Base-by-base conservation (phyloP, 2,329 filamentous ascomycete genomes). In the Lomentospora prolificans region DNA sequence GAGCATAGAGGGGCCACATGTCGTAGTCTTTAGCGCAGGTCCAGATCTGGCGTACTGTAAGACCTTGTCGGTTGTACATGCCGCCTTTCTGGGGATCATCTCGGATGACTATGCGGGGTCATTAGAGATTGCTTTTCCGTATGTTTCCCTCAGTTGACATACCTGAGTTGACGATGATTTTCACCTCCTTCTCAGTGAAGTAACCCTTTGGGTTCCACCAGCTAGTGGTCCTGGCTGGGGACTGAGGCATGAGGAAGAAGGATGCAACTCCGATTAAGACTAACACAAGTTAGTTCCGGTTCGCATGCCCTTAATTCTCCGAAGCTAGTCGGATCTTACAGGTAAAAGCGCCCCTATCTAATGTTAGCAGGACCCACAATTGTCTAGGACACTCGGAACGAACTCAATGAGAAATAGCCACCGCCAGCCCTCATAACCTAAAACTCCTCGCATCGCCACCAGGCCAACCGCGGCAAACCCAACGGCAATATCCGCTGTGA, bases 121-220 rank as follows among this genome's bases (percentile, higher is more conserved):
- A 22, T 61, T n/a, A 61, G 57, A 12, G 17, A 54, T 25, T 48
- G 19, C 51, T 52, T 51, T 33, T 12, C 30, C 12, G 6, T 48
- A 14, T 4, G 9, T 7, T 4, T 9, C 1, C 3, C 14, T 51
- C 33, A 12, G 14, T 46, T 1, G 4, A 28, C 60, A 55, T 57
- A 65, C 65, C 65, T 28, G 63, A 76, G 62, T 85, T 86, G 4
- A 85, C 82, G 68, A 87, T 79, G 58, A 86, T 85, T 60, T 81
- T 81, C 63, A 84, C 80, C 64, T 87, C 83, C 17, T 69, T 75
- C 55, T 85, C 80, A 4, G 68, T 77, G 65, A 86, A 85, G 77
- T 83, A 84, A 3, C 85, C 84, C 19, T 70, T 69, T 2, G 63
- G 65, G 51, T 81, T 80, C 30, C 81, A 80, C 61, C 74, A 73